Evolutionary conservation across 164 flowering plant species (phyloP).

Genomic region (Buxus sempervirens): DNA sequence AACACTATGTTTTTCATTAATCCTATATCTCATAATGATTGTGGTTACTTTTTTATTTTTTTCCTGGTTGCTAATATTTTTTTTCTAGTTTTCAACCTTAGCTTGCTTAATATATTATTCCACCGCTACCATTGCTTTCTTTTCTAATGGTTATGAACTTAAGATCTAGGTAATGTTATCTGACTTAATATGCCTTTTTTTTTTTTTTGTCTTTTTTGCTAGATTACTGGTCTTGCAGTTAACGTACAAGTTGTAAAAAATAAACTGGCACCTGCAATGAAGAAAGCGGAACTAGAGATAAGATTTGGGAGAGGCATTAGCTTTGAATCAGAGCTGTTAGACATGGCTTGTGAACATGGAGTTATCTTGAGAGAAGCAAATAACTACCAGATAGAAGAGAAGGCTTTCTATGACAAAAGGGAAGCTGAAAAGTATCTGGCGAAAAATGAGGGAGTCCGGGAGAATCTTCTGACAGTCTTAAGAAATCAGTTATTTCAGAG

Average conservation of each 20-base stretch:
- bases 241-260: constrained; percentile 76
- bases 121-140: too few relatives aligned
- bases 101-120: too few relatives aligned
- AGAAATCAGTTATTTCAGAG: constrained; percentile 45
- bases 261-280: constrained; percentile 65
- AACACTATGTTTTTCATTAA: too few relatives aligned
- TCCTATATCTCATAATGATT: too few relatives aligned
- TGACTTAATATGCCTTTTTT: background rate
- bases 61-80: too few relatives aligned
- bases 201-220: constrained; percentile 1
- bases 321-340: constrained; percentile 59
- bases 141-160: background rate
- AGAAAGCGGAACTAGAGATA: constrained; percentile 60
- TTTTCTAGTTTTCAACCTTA: too few relatives aligned
- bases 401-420: constrained; percentile 33
- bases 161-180: too few relatives aligned
- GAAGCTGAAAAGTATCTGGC: constrained; percentile 55
- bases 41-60: too few relatives aligned
- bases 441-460: constrained; percentile 40
- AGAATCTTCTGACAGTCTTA: constrained; percentile 32
- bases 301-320: constrained; percentile 64
- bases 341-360: constrained; percentile 73
- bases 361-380: constrained; percentile 45
- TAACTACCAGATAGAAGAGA: constrained; percentile 48
- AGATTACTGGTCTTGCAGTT: constrained; percentile 64